Evolutionary conservation across 192 early-diverging fungal genomes (phyloP), one percentile per base, ranked within the genome.

Genomic region (Jimgerdemannia flammicorona): DNA sequence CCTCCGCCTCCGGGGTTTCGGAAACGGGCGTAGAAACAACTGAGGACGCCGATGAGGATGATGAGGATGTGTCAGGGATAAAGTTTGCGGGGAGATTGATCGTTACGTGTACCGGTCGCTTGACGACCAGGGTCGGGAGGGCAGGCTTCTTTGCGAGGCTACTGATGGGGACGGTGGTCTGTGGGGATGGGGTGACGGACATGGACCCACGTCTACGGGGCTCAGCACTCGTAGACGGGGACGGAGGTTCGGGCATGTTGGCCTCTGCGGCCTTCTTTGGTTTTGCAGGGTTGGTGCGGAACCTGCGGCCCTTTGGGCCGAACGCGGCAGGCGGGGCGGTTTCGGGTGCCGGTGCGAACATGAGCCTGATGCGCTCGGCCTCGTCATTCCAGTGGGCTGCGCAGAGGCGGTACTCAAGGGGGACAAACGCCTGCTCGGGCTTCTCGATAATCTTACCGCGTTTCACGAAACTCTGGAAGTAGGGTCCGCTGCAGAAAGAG

Each of bases 401-500:
- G 76, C 94, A 95, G 19, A 95, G 82, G 10, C 84, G 76, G 76
- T 94, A 93, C 79, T 94, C 93, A 19, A 93, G 75, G 0, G 91
- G 85, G 65, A 90, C 83, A 20, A 75, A 41, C 40, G 81, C 79
- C 39, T 82, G 74, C 1, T 86, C 84, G 10, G 76, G 78, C 63
- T 92, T 89, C 67, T 91, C 90, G 64, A 94, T 87, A 14, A 90
- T 83, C 63, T 89, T 86, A 44, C 87, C 82, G 39, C 93, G 87
- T 40, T 79, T 82, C 7, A 87, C 83, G 75, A 68, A 87, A 4
- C 77, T 79, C 42, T 93, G 90, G 78, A 94, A 93, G 72, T 90
- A 94, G 9, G 95, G 95, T 7, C 95, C 94, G 14, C 80, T 77
- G 77, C 95, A 96, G 83, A 90, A 94, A 6, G 90, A 84, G 78